Evolutionary conservation across 495 filamentous ascomycete species (phyloP).

Genomic region (Penicillium fimorum): DNA sequence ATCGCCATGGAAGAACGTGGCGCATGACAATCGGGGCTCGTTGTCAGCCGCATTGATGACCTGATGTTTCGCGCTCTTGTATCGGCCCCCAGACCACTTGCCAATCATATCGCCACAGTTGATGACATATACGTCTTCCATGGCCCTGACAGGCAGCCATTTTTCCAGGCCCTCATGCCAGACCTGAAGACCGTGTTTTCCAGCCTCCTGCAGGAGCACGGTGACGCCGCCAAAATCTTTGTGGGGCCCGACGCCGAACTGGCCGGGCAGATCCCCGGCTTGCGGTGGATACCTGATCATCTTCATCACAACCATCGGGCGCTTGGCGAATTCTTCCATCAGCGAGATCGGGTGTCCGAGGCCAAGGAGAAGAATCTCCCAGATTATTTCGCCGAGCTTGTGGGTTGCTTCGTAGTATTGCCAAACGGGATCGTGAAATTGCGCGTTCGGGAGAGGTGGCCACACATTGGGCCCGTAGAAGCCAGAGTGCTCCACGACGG

Average conservation of each 20-base stretch:
- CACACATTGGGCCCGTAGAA: conserved; percentile 42
- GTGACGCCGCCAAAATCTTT: conserved; percentile 44
- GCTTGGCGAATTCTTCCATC: conserved; percentile 35
- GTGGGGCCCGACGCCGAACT: conserved; percentile 38
- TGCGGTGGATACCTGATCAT: conserved; percentile 46
- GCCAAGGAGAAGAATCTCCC: conserved; percentile 38
- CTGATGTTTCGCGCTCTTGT: conserved; percentile 38
- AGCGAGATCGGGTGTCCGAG: conserved; percentile 34
- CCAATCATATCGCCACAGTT: conserved; percentile 46
- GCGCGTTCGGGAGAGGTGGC: conserved; percentile 37
- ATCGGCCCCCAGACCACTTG: conserved; percentile 34
- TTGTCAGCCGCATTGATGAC: conserved; percentile 34
- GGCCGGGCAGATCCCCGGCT: conserved; percentile 24
- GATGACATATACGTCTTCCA: conserved; percentile 42
- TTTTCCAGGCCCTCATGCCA: conserved; percentile 32
- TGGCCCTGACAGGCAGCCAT: conserved; percentile 39
- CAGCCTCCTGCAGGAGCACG: conserved; percentile 43
- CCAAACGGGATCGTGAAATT: conserved; percentile 38
- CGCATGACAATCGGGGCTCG: conserved; percentile 28
- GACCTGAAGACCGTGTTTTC: conserved; percentile 43
- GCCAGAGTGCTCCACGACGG: conserved; percentile 18
- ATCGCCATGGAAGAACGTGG: conserved; percentile 34
- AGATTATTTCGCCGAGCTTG: conserved; percentile 31
- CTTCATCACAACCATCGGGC: conserved; percentile 41
- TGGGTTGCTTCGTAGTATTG: conserved; percentile 37